Evolutionary conservation across 1,284 basidiomycete genomes (phyloP), one percentile per base, ranked within the genome.

Genomic region (Kalmanozyma brasiliensis): DNA sequence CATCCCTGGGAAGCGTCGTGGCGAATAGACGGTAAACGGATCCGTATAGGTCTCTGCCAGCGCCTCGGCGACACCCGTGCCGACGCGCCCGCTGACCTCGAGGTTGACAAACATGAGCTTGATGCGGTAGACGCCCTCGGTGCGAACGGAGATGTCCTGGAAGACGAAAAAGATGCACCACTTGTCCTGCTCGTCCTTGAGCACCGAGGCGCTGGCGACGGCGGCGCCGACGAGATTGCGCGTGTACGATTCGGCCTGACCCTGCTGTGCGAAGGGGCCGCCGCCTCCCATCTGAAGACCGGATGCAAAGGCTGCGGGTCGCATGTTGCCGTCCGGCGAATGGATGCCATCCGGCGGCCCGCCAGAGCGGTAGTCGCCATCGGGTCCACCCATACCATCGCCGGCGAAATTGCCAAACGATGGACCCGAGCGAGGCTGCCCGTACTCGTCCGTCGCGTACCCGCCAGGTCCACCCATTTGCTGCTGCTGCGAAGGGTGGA

Each of bases 81-180:
- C 69, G 1, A 74, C 67, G 11, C 74, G 64, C n/a, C 75, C 77
- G 41, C 64, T 59, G 23, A 73, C 44, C 33, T 67, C 71, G 29
- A 78, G 63, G 34, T 73, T 68, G 43, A 77, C 73, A 57, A 79
- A 74, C 57, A 70, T 64, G 37, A 79, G 56, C 55, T 74, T 74
- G 57, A 79, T 71, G 20, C 77, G 63, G 44, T 79, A 79, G 11
- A 73, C 59, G 8, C 77, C 77, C 37, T 79, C 77, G 13, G 72
- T 77, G 3, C 77, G 49, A 1, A 79, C 77, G 17, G 61, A 67
- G 46, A 79, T 70, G 40, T 79, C 77, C 46, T 79, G 77, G 37
- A 79, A 71, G 24, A 77, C 76, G 41, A 79, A 79, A 33, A 79
- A 79, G 43, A 72, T 79, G 51, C 74, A 67, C 48, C 67, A 68